Evolutionary conservation across 2,329 filamentous ascomycete species (phyloP).

Genomic region (Beauveria scarabaeidicola): DNA sequence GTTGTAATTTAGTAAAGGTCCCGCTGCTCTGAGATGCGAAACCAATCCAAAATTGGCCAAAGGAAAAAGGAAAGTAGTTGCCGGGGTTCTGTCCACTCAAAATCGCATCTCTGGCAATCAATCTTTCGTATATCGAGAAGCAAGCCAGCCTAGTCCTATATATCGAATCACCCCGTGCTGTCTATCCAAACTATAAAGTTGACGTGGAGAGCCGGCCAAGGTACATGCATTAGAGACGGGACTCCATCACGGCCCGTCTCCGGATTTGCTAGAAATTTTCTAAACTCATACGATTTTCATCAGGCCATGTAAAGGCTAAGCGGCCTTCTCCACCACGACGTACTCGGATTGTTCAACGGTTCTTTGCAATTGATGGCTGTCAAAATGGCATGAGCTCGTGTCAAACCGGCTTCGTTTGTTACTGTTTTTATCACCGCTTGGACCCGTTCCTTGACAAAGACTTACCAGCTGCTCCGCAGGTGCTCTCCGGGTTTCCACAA

Average conservation of each 20-base stretch:
- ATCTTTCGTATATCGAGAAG: background rate
- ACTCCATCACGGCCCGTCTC: background rate
- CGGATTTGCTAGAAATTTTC: background rate
- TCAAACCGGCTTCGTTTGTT: background rate
- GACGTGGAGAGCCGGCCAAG: background rate
- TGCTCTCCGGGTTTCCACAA: background rate
- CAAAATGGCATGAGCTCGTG: slow-evolving; percentile 2
- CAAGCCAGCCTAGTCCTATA: background rate
- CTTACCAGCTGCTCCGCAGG: background rate
- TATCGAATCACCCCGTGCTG: background rate
- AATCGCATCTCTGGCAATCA: background rate
- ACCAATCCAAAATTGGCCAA: background rate
- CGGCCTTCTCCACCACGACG: background rate
- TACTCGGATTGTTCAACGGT: background rate
- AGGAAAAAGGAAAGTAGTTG: background rate
- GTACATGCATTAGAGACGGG: background rate
- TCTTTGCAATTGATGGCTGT: background rate
- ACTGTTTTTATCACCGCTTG: background rate
- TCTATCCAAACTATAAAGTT: background rate
- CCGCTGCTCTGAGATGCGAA: background rate
- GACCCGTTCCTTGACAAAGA: background rate
- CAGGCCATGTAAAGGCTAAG: background rate
- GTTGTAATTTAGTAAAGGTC: background rate
- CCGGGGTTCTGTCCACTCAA: background rate
- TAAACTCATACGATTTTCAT: slow-evolving; percentile 7